Conservation (phyloP, 2,329 filamentous ascomycete genomes). For the Calonectria fujianensis region DNA sequence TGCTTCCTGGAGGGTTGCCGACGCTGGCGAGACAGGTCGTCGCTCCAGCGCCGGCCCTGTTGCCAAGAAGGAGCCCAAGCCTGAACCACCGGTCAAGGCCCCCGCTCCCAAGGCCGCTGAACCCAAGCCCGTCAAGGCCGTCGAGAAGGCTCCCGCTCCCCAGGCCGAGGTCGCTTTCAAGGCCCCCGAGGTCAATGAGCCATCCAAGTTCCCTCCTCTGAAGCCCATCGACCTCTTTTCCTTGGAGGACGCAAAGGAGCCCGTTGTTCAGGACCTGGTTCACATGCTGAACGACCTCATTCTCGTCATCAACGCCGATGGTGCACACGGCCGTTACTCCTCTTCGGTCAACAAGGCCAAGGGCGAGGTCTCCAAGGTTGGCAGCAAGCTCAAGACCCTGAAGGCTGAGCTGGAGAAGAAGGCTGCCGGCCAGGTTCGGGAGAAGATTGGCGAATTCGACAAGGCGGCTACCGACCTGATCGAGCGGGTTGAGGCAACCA, state of each 20-base stretch:
- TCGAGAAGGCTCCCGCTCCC: slow-evolving; percentile 58
- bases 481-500: slow-evolving; percentile 87
- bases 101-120: slow-evolving; percentile 57
- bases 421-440: slow-evolving; percentile 84
- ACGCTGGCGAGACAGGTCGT: slow-evolving; percentile 73
- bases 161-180: slow-evolving; percentile 63
- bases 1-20: slow-evolving; percentile 85
- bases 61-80: slow-evolving; percentile 55
- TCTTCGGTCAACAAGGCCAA: slow-evolving; percentile 90
- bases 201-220: slow-evolving; percentile 77
- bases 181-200: slow-evolving; percentile 79
- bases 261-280: slow-evolving; percentile 92
- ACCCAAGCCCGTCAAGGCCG: slow-evolving; percentile 54
- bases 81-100: slow-evolving; percentile 55
- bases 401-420: slow-evolving; percentile 81
- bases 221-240: slow-evolving; percentile 86
- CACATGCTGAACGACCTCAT: slow-evolving; percentile 98
- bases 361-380: slow-evolving; percentile 85
- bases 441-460: slow-evolving; percentile 87
- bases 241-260: slow-evolving; percentile 85
- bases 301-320: slow-evolving; percentile 91
- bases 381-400: slow-evolving; percentile 84
- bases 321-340: slow-evolving; percentile 84
- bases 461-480: slow-evolving; percentile 91
- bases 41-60: slow-evolving; percentile 76